Evolutionary conservation across 2,329 filamentous ascomycete species (phyloP), one percentile per base, ranked within the genome.

Genomic region (Chrysoporthe deuterocubensis): DNA sequence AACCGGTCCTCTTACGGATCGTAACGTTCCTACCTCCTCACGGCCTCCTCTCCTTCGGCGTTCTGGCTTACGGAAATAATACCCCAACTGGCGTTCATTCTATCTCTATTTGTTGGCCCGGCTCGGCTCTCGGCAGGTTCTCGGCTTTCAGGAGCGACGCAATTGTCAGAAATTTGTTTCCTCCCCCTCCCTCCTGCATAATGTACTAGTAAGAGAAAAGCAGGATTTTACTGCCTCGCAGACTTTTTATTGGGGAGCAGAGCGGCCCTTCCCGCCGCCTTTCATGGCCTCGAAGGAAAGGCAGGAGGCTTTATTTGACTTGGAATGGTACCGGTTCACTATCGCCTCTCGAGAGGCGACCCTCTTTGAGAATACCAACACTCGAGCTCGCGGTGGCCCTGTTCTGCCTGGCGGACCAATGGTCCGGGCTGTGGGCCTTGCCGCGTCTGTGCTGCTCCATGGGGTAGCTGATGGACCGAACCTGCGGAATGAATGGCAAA

Each of bases 1-100:
- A 32, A 52, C 13, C 21, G 21, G 48, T 52, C 48, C 5, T 54
- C 50, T 9, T 21, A 37, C 16, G 34, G 34, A 40, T 16, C 16
- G 40, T 40, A 9, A 40, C 34, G 16, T 57, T 40, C 18, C 32
- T 40, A 8, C 40, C 18, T 57, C 34, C 32, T 57, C 54, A 57
- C 54, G 46, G 61, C 68, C 54, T 65, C 21, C 57, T 21, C 68
- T 54, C 52, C 65, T 54, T 65, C 60, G 58, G 72, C 73, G 57
- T 75, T 65, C 48, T 64, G 67, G 67, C 63, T 63, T 62, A 54
- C 50, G 57, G 62, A 67, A 52, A 42, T 50, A 69, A 69, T 67
- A 69, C 65, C 65, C 64, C 61, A 46, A 37, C 40, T 44, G 61
- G 64, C 60, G 64, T 64, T 52, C 6, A 16, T 48, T 62, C 42